Evolutionary conservation across 2,329 filamentous ascomycete species (phyloP).

Genomic region (Pseudocercospora fuligena): DNA sequence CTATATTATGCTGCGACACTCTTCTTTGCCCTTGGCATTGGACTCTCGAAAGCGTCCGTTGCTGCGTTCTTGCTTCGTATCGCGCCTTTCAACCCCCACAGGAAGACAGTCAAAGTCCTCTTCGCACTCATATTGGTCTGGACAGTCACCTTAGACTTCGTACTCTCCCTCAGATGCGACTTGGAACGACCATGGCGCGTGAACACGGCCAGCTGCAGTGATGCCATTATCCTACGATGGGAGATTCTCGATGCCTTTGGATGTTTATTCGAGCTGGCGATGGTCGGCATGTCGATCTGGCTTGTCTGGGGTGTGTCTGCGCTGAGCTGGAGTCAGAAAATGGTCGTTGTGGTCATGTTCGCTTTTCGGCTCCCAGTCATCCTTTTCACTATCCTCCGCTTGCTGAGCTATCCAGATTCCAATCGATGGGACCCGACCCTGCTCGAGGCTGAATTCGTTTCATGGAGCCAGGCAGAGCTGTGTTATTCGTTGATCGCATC

Average conservation of each 20-base stretch:
- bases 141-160: constrained; percentile 18
- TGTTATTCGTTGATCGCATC: constrained; percentile 28
- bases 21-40: constrained; percentile 19
- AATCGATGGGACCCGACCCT: constrained; percentile 20
- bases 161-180: constrained; percentile 25
- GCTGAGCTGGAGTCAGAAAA: constrained; percentile 10
- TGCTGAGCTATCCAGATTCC: constrained; percentile 17
- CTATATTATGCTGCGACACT: constrained; percentile 25
- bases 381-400: constrained; percentile 21
- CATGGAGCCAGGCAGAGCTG: constrained; percentile 26
- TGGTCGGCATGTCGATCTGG: constrained; percentile 18
- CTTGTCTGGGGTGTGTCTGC: constrained; percentile 14
- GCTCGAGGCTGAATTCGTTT: constrained; percentile 21
- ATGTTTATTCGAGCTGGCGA: constrained; percentile 13
- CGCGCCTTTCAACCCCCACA: constrained; percentile 19
- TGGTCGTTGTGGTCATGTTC: constrained; percentile 19
- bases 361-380: constrained; percentile 24
- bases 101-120: constrained; percentile 1
- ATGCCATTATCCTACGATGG: constrained; percentile 12
- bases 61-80: constrained; percentile 21
- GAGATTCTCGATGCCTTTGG: constrained; percentile 6
- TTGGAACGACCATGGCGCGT: constrained; percentile 25
- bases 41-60: constrained; percentile 17
- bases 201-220: neutral
- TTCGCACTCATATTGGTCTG: constrained; percentile 9